Conservation (phyloP, 2,329 filamentous ascomycete genomes). For the Nemania bipapillata region DNA sequence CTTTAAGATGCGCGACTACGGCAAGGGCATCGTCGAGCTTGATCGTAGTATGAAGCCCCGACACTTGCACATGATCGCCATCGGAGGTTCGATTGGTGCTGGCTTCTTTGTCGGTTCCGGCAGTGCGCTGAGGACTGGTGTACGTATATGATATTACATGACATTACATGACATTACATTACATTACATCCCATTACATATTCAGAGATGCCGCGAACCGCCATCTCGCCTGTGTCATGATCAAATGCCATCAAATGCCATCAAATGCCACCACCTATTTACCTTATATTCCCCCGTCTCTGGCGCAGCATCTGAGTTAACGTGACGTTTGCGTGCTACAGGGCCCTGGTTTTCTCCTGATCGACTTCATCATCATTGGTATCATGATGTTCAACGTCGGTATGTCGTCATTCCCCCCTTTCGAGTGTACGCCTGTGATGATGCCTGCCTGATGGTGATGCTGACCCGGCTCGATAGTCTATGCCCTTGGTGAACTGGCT, state of each 20-base stretch:
- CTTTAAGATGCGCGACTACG: conserved; percentile 56
- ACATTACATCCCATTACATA: too few relatives aligned
- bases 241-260: too few relatives aligned
- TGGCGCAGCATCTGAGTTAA: too few relatives aligned
- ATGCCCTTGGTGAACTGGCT: conserved; percentile 66
- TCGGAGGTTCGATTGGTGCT: conserved; percentile 68
- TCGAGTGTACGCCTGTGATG: background rate
- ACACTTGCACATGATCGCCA: conserved; percentile 65
- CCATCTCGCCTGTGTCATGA: background rate
- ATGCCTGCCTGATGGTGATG: too few relatives aligned
- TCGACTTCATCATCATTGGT: conserved; percentile 67
- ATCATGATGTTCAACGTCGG: conserved; percentile 69
- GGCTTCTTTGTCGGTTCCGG: conserved; percentile 72
- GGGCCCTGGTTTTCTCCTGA: conserved; percentile 58
- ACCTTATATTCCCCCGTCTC: too few relatives aligned
- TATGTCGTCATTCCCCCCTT: conserved; percentile 40
- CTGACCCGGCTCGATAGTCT: conserved; percentile 53
- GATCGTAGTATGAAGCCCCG: conserved; percentile 59
- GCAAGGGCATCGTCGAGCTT: conserved; percentile 52
- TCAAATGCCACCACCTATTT: too few relatives aligned
- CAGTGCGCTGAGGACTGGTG: conserved; percentile 60
- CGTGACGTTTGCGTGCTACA: conserved; percentile 33
- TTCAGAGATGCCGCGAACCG: too few relatives aligned
- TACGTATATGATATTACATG: conserved; percentile 44
- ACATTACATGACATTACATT: background rate